Base-by-base conservation (phyloP, 2,329 filamentous ascomycete genomes). In the Fusarium staphyleae region DNA sequence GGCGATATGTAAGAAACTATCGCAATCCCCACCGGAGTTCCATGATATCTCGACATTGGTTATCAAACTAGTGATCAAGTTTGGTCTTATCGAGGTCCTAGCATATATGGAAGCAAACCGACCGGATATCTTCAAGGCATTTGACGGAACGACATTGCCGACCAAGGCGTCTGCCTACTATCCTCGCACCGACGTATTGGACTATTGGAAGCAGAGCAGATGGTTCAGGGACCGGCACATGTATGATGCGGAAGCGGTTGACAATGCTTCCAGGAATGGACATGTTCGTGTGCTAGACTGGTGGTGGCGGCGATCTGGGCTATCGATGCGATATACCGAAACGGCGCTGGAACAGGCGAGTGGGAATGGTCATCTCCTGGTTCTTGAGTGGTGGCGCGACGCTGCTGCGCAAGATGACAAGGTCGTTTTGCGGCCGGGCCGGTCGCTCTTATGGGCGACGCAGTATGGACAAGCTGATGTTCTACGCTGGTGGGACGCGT, bases 371-470 rank as follows among this genome's bases (percentile, higher is more conserved):
- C 89, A 95, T 61, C 80, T 96, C n/a, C 78, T 86, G 6, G 91
- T 97, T 1, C 81, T 98, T 1, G 88, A 96, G 66, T 98, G 93
- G 93, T 98, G 93, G 93, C 90, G 90, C 64, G 83, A 88, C 54
- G 86, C 87, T 0, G 84, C 83, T 11, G 75, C 79, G 12, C 81
- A 83, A 46, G 81, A 87, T 66, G 81, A 87, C 35, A 74, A 74
- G 1, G 76, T 86, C 42, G 76, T 81, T 5, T 80, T 96, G 12
- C 91, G 93, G 63, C 89, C 93, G 0, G 93, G 93, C 34, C 92
- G 95, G 66, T 89, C 90, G 19, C 87, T 96, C 14, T 83, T 93
- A 6, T 88, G 88, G 60, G 93, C 93, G 0, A 89, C 91, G 1
- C 92, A 96, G 69, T 87, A 90, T 36, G 92, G 92, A 16, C 88